These are phyloP conservation scores for Paragyromitra xinjiangensis DNA, from an alignment of 495 filamentous ascomycete genomes.

Conservation along the genomic window DNA sequence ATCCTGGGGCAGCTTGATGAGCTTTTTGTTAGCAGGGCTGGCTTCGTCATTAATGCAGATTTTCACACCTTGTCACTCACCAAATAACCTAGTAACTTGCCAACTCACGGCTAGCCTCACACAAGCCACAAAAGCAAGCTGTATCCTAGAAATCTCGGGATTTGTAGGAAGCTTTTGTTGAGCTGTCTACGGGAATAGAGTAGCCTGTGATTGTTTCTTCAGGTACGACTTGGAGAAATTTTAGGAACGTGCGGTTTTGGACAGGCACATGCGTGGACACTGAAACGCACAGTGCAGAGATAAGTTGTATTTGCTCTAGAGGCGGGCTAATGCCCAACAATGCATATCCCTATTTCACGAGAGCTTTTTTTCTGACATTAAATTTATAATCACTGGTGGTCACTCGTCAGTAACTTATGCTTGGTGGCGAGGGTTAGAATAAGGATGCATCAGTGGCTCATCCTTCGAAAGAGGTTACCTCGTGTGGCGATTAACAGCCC, in stretches of 20 bases:
- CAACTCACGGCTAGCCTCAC: conserved; percentile 4
- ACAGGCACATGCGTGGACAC: background rate
- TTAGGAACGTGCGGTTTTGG: background rate
- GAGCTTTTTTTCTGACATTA: background rate
- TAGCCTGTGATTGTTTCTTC: background rate
- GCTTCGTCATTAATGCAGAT: conserved; percentile 7
- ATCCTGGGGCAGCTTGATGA: conserved; percentile 2
- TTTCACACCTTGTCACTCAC: conserved; percentile 28
- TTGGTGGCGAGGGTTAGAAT: background rate
- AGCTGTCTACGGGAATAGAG: background rate
- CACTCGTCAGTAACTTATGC: conserved; percentile 10
- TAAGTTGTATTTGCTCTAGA: background rate
- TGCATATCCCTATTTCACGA: background rate
- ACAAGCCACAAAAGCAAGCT: conserved; percentile 7
- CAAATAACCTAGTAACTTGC: conserved; percentile 33
- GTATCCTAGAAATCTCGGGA: background rate
- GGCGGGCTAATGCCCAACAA: background rate
- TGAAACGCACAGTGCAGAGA: background rate
- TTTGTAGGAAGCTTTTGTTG: background rate
- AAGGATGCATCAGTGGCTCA: background rate
- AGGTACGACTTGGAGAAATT: conserved; percentile 8
- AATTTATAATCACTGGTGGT: conserved; percentile 11
- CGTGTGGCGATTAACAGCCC: background rate
- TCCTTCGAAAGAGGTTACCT: background rate
- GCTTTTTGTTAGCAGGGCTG: conserved; percentile 11